Base-by-base conservation (phyloP, 2,329 filamentous ascomycete species). In the Camptophora hylomeconis region DNA sequence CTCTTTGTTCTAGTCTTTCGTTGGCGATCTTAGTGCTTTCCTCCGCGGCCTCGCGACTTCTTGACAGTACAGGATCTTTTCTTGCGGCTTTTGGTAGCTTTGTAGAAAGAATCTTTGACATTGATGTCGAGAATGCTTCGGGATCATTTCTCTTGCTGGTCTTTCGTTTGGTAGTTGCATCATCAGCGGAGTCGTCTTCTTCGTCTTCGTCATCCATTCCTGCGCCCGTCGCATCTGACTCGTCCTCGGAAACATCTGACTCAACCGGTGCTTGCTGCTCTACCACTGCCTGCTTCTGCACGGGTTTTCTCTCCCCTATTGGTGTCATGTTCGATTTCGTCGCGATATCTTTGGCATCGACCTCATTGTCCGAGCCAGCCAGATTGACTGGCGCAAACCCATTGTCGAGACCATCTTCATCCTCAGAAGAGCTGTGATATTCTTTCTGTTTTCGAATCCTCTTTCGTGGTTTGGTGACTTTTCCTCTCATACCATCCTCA, bases 41-140 rank as follows among this genome's bases (percentile, higher is more conserved):
- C 36, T 81, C 70, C 9, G 75, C 70, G 2, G 84, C 84, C 7
- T 69, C 69, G 37, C 72, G 74, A 51, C 79, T 87, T 46, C 89
- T 78, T 5, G 86, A 77, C 3, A 98, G 67, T n/a, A 98, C 81
- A 0, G 89, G 89, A 51, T 98, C 89, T 31, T 75, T 67, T 14
- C 86, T 79, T 50, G 83, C 83, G 17, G 79, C 70, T 5, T 72
- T 74, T 2, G 84, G 78, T 7, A 95, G 67, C 58, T 95, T 95
- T 27, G 83, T 87, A 32, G 75, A 75, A 24, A 98, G 68, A 51
- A 98, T 94, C 56, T 89, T 92, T 43, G 80, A 79, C 46, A 98
- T 83, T 28, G 84, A 93, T 2, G 78, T 92, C 14, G 87, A 82
- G 54, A 98, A 95, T 29, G 82, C 84, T 39, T 69, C 64, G 3